Evolutionary conservation across 352 stramenopile species (phyloP), one percentile per base, ranked within the genome.

Genomic region (Pythium utonaiense): DNA sequence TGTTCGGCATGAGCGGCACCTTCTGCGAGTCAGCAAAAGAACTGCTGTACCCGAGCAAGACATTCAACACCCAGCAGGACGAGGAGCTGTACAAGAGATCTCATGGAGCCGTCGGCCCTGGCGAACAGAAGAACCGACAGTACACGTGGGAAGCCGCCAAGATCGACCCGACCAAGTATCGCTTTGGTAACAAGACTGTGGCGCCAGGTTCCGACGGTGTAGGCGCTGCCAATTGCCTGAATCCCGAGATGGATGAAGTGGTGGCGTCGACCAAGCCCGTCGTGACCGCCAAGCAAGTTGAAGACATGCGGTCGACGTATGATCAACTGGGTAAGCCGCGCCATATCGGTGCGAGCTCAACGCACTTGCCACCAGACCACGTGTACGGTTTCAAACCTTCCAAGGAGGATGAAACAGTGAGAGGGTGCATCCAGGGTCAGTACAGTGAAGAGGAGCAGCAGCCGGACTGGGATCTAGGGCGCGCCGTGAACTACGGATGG

Each of bases 21-120:
- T 92, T 93, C 54, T 74, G 82, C 53, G 78, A 95, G 56, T 91
- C 82, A 14, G 86, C 91, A 17, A 93, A 95, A 55, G 78, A 96
- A 54, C 64, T 96, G 53, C 70, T 96, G 3, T 95, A 96, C 53
- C 72, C 77, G 6, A 80, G 66, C 19, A 89, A 67, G 5, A 64
- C 62, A 13, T 38, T 88, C 41, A 91, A 92, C 66, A 88, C 60
- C 42, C 60, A 76, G 44, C 69, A 92, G 33, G 67, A 80, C 33
- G 71, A 88, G 53, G 78, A 77, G 19, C 68, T 80, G 12, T 96
- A 95, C 78, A 88, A 81, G 52, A 68, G 78, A 52, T 93, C 75
- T 27, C 84, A 97, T 52, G 79, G 86, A 3, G 84, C 76, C 3
- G 80, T 89, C 36, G 78, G 77, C 1, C 87, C 89, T 6, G 89